Conservation (phyloP, 2,329 filamentous ascomycete genomes). For the Catunica adiposa region DNA sequence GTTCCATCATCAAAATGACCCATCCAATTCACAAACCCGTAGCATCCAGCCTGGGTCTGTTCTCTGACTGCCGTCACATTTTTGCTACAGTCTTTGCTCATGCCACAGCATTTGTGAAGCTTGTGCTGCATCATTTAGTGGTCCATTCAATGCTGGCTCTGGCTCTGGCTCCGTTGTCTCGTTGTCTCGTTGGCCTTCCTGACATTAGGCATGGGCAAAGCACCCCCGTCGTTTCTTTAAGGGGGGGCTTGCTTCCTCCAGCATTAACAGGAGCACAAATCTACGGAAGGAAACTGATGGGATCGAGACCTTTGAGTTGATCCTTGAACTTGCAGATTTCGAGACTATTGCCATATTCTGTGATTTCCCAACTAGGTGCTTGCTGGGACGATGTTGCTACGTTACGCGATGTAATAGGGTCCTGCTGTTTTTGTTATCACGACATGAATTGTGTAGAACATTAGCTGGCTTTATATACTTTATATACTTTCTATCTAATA, state of each 20-base stretch:
- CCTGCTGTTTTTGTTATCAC: neutral
- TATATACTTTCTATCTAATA: too few relatives aligned
- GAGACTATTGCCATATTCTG: neutral
- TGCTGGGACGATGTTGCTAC: neutral
- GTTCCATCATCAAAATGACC: conserved; percentile 3
- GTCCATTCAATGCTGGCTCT: neutral
- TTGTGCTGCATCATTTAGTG: neutral
- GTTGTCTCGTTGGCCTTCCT: neutral
- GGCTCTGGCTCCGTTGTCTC: neutral
- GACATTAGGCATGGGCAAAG: conserved; percentile 1
- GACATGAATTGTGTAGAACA: too few relatives aligned
- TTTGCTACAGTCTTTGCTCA: neutral
- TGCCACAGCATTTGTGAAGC: neutral
- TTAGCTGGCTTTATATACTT: too few relatives aligned
- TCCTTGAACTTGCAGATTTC: conserved; percentile 5
- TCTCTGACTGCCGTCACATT: neutral
- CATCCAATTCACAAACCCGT: neutral
- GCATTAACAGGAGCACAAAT: neutral
- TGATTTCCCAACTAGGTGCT: neutral
- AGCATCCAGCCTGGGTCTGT: conserved; percentile 4
- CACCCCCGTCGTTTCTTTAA: neutral
- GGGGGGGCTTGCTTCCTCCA: neutral
- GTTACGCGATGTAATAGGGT: neutral
- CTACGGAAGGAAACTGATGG: neutral
- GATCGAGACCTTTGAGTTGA: neutral